Evolutionary conservation across 169 alveolate species (phyloP), one percentile per base, ranked within the genome.

Genomic region (Amoebophrya sp.): DNA sequence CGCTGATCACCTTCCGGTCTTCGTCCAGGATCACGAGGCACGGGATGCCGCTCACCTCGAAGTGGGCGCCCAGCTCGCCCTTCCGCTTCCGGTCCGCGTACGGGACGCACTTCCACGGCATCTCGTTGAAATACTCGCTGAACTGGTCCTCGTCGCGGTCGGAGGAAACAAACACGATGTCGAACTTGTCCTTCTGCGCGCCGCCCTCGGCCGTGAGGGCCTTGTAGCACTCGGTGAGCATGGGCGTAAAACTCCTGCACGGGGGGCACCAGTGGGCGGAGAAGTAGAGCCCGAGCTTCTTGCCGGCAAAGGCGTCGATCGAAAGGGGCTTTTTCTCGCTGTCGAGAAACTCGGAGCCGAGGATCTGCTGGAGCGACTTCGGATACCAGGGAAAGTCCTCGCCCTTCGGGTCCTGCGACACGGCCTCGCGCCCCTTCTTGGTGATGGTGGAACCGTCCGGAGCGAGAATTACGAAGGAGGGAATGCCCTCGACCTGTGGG

Each of bases 241-340:
- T 92, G 41, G 97, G 97, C 40, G 97, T 95, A 93, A 95, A 96
- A 41, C 90, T 93, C 67, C 96, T 90, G 91, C 97, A 95, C 2
- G 98, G 98, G 39, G 96, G 95, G 88, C 97, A 95, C 95, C 96
- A 93, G 91, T 94, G 94, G 70, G 96, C 96, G 67, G 96, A 89
- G 90, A 96, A 95, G 93, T 95, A 95, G 39, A 96, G 40, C 13
- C 94, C 94, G 42, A 95, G 89, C 40, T 87, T 91, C 50, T 91
- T 50, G 89, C 93, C 89, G 39, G 90, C 92, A 90, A n/a, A n/a
- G n/a, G n/a, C n/a, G n/a, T n/a, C n/a, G n/a, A n/a, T n/a, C n/a
- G n/a, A n/a, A n/a, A n/a, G n/a, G n/a, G n/a, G n/a, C n/a, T n/a
- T n/a, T n/a, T n/a, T n/a, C n/a, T n/a, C n/a, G n/a, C n/a, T n/a